These are phyloP conservation scores for Immersiporthe knoxdaviesiana DNA, from an alignment of 2,329 filamentous ascomycete genomes.

Conservation along the genomic window DNA sequence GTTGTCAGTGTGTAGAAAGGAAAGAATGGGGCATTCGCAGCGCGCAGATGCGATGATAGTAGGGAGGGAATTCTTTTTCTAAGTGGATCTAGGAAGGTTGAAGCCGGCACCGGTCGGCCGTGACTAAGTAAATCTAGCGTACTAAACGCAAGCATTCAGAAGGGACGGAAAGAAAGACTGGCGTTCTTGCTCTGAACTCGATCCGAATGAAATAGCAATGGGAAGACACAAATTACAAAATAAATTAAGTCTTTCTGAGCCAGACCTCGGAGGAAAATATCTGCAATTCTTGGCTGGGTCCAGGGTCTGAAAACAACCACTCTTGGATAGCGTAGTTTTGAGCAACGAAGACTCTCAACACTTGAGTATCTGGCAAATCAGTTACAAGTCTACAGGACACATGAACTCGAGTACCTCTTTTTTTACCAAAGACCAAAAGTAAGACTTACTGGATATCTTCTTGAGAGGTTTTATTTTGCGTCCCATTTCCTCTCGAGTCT, in stretches of 20 bases:
- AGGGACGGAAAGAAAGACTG: not conserved
- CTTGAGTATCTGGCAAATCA: too few relatives aligned
- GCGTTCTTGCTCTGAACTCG: not conserved
- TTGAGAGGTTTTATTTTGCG: not conserved
- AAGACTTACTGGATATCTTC: not conserved
- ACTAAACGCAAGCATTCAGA: not conserved
- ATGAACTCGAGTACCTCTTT: not conserved
- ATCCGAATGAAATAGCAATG: not conserved
- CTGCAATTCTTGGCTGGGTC: not conserved
- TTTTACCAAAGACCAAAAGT: not conserved
- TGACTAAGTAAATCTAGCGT: conserved; percentile 12
- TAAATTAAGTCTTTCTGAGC: not conserved
- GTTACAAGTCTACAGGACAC: not conserved
- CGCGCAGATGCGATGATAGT: conserved; percentile 12
- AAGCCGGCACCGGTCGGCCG: conserved; percentile 12
- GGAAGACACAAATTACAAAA: not conserved
- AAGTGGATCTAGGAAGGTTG: not conserved
- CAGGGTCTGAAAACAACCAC: too few relatives aligned
- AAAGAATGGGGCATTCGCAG: conserved; percentile 1
- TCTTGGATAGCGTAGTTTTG: not conserved
- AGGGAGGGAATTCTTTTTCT: not conserved
- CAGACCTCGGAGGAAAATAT: not conserved
- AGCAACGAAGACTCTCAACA: not conserved
- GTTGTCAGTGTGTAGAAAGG: not conserved
- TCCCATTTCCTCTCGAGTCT: not conserved